Evolutionary conservation across 306 rosid species (phyloP).

Genomic region (Betula pendula): DNA sequence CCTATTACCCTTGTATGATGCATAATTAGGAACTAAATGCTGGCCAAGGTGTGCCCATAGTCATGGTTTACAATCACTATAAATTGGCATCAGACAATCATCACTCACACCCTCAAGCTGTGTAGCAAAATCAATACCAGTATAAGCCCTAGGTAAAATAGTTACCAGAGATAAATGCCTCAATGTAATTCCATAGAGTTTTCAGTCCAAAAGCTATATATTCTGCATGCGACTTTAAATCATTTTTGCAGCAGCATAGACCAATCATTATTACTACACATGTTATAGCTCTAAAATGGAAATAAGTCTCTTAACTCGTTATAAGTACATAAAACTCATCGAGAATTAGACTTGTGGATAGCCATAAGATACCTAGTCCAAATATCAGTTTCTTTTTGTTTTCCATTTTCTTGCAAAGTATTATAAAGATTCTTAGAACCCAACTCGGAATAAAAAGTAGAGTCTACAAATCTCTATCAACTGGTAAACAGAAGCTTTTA

Average conservation of each 20-base stretch:
- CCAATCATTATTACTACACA: neutral
- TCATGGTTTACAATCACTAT: neutral
- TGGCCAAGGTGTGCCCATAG: neutral
- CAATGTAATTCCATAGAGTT: neutral
- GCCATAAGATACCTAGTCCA: no score
- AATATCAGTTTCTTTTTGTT: no score
- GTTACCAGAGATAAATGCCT: neutral
- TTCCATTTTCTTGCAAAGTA: no score
- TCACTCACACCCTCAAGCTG: neutral
- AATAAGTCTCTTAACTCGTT: neutral
- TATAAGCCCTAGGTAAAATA: neutral
- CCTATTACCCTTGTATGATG: neutral
- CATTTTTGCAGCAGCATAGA: neutral
- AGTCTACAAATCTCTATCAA: no score
- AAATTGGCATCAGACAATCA: neutral
- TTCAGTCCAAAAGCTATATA: neutral
- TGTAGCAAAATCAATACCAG: neutral
- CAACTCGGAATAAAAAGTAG: no score
- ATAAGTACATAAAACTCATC: neutral
- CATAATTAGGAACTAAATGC: no score
- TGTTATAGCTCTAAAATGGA: neutral
- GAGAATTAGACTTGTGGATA: neutral
- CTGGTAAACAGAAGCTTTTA: no score
- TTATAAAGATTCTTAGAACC: no score
- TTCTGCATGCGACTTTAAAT: neutral